Base-by-base conservation (phyloP, 768 basidiomycete species). In the Lentinula aciculospora region DNA sequence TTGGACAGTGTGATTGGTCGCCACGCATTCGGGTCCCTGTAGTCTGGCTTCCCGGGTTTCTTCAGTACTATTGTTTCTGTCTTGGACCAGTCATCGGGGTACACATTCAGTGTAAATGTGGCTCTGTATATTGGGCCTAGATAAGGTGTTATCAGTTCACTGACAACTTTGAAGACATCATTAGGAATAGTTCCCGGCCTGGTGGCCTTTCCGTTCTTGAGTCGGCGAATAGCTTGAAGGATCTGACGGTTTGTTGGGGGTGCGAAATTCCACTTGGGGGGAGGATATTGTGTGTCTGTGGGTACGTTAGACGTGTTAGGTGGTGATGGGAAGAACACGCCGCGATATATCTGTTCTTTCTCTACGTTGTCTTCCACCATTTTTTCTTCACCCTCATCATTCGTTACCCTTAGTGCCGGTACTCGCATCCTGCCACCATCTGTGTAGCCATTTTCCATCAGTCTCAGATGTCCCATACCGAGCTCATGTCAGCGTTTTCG, bases 91-190 rank as follows among this genome's bases (percentile, higher is more conserved):
- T 42, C 39, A 1, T 6, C 1, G 15, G 39, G 39, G 49, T 69
- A 74, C 32, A 54, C 37, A 2, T 60, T 34, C 0, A 70, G 63
- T 1, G 32, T 34, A 42, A 74, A 63, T 0, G 66, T 68, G 1
- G 69, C 70, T 3, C 64, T 17, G 60, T 64, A 76, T 1, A 78
- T 65, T 0, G 47, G 57, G 1, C 60, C 59, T 3, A 78, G 62
- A 27, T 65, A 53, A 0, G 66, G 67, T 0, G 70, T 53, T 0
- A 74, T 58, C 0, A 64, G 45, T 27, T 66, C 62, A 34, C 57
- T 60, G 53, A 60, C 63, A 15, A 66, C 19, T 10, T 49, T 67
- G 32, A 76, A 65, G 0, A 76, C 0, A 19, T 36, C 39, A 8
- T 42, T 42, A 6, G 6, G 39, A 6, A 42, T 42, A 6, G 39